Base-by-base conservation (phyloP, 257 asterid genomes). In the Nicotiana knightiana region DNA sequence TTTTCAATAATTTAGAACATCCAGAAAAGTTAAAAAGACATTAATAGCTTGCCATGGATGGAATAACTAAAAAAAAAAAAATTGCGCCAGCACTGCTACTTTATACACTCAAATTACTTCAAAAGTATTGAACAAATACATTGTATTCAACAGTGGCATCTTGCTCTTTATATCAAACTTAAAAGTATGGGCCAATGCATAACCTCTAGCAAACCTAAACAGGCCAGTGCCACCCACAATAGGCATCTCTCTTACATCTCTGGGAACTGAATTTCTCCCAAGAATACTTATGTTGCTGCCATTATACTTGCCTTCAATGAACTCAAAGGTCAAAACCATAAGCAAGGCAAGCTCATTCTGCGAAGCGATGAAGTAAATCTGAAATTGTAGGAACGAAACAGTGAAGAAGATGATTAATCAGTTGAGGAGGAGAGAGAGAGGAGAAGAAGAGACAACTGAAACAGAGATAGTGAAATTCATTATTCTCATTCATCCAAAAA, bases 111-210 rank as follows among this genome's bases (percentile, higher is more conserved):
- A 61, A 61, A 61, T 1, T 61, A 11, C 78, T 67, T 84, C 85
- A 89, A 46, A 48, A 70, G 33, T 90, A 92, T 87, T 77, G 83
- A 8, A 90, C 89, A 85, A 79, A 90, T 73, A 90, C 90, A 82
- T 93, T 83, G 66, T 91, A 91, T 73, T 93, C 95, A 24, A 91
- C 95, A 53, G 81, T 90, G 63, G 93, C 97, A 90, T 90, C 88
- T 43, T 92, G 11, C 90, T 79, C 18, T n/a, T 65, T 1, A 48
- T 15, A 63, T 67, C 78, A 66, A 35, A 88, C 32, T 10, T 32
- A 15, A 55, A 13, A 3, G 92, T 88, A 82, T 89, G 90, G 0
- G 93, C 97, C 84, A 88, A 55, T 5, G 89, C 94, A 71, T 89
- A 90, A 9, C 94, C 97, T 39, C 93, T 88, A 4, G 87, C 91